A percentile compares a stretch with the other conserved stretches of the same genome.
These are phyloP conservation scores for Ganoderma lingzhi DNA, from an alignment of 1,284 basidiomycete genomes.

Conservation along the genomic window DNA sequence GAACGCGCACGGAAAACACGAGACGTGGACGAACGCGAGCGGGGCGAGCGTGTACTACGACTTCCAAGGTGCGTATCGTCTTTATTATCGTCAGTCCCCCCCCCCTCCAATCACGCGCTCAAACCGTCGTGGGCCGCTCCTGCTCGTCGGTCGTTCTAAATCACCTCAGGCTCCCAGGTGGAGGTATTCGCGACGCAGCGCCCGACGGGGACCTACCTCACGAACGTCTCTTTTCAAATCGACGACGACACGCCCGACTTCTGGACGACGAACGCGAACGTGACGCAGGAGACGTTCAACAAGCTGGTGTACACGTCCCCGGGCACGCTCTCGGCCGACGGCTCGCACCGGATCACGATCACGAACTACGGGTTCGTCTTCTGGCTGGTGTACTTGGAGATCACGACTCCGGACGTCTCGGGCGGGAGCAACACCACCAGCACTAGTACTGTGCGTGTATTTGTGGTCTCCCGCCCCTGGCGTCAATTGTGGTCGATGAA, in stretches of 20 bases:
- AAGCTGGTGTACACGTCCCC: slow-evolving; percentile 21
- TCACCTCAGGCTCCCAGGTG: slow-evolving; percentile 5
- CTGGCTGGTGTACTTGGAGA: slow-evolving; percentile 19
- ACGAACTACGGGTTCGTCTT: slow-evolving; percentile 19
- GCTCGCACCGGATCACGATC: slow-evolving; percentile 16
- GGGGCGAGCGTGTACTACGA: slow-evolving; percentile 26
- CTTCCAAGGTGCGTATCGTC: slow-evolving; percentile 25
- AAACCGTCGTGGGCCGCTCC: background rate
- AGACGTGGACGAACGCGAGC: slow-evolving; percentile 30
- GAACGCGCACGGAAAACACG: slow-evolving; percentile 19
- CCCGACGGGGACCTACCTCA: slow-evolving; percentile 16
- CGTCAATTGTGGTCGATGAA: slow-evolving; percentile 1
- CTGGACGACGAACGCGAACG: slow-evolving; percentile 12
- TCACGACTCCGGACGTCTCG: slow-evolving; percentile 13
- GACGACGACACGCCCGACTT: slow-evolving; percentile 8
- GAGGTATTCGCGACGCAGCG: slow-evolving; percentile 19
- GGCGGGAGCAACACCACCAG: background rate
- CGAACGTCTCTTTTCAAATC: slow-evolving; percentile 20
- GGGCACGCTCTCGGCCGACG: slow-evolving; percentile 6
- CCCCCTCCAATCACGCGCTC: background rate
- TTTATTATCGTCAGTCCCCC: too few species aligned
- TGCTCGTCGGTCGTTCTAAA: background rate
- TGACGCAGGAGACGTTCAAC: slow-evolving; percentile 14
- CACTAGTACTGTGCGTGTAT: background rate
- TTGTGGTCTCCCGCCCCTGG: background rate